Conservation (phyloP, 1,284 basidiomycete genomes). For the Trichosporon coremiiforme region DNA sequence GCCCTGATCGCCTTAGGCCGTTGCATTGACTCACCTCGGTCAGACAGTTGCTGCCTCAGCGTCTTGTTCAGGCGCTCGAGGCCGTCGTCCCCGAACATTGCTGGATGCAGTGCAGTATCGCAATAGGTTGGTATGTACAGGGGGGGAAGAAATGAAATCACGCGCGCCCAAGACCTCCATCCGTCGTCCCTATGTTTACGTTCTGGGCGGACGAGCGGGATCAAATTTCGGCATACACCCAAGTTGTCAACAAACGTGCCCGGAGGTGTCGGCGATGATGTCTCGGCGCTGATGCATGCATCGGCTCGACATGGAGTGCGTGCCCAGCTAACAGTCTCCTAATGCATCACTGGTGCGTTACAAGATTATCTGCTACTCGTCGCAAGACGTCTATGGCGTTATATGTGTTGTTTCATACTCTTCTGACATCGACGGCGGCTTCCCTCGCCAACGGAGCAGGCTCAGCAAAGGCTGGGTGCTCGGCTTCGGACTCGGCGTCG, state of each 20-base stretch:
- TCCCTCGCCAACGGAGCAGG: neutral
- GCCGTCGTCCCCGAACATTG: slow-evolving; percentile 52
- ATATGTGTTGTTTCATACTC: neutral
- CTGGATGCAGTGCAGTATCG: neutral
- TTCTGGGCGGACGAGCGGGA: neutral
- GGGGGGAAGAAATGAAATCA: slow-evolving; percentile 16
- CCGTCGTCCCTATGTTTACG: neutral
- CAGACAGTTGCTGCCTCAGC: slow-evolving; percentile 46
- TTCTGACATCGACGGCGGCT: neutral
- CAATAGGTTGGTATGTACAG: neutral
- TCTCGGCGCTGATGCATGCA: neutral
- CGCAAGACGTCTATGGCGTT: neutral
- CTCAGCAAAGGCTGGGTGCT: neutral
- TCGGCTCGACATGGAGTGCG: neutral
- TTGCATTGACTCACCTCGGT: slow-evolving; percentile 43
- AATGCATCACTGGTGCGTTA: neutral
- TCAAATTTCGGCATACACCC: neutral
- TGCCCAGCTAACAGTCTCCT: neutral
- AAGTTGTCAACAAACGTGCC: neutral
- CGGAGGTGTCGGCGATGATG: neutral
- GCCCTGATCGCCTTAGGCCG: neutral
- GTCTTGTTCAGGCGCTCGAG: slow-evolving; percentile 48
- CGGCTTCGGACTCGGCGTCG: neutral
- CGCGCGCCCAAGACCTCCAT: neutral
- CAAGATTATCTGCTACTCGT: neutral